Conservation (phyloP, 345 rosid species). For the Reutealis trisperma region DNA sequence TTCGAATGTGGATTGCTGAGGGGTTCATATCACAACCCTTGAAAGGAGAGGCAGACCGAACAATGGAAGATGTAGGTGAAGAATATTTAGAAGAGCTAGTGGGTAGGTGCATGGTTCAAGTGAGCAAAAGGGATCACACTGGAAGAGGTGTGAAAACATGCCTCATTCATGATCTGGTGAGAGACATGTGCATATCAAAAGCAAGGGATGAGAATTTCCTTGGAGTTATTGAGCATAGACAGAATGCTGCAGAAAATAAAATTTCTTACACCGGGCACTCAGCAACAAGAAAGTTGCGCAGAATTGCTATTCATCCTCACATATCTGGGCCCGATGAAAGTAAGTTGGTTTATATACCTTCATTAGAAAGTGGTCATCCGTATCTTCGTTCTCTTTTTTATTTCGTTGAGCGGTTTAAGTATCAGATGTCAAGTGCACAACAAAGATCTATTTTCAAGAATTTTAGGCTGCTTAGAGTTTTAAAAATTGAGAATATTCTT, state of each 20-base stretch:
- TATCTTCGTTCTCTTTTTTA: conserved; percentile 3
- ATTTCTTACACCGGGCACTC: too few species aligned
- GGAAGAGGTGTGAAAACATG: background rate
- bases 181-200: conserved; percentile 11
- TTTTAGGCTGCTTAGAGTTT: background rate
- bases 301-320: background rate
- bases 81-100: conserved; percentile 11
- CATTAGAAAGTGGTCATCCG: background rate
- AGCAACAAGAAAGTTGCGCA: background rate
- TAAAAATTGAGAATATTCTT: background rate
- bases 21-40: background rate
- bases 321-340: too few species aligned
- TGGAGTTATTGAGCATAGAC: background rate
- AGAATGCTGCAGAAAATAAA: too few species aligned
- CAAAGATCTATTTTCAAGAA: background rate
- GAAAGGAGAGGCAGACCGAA: background rate
- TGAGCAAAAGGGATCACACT: background rate
- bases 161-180: conserved; percentile 4
- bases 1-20: conserved; percentile 23
- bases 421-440: background rate
- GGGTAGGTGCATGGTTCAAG: conserved; percentile 1
- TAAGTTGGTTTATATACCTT: too few species aligned
- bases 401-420: too few species aligned
- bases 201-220: conserved; percentile 13
- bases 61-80: conserved; percentile 10